Evolutionary conservation across 2,329 filamentous ascomycete species (phyloP), one percentile per base, ranked within the genome.

Genomic region (Rutstroemia sp.): DNA sequence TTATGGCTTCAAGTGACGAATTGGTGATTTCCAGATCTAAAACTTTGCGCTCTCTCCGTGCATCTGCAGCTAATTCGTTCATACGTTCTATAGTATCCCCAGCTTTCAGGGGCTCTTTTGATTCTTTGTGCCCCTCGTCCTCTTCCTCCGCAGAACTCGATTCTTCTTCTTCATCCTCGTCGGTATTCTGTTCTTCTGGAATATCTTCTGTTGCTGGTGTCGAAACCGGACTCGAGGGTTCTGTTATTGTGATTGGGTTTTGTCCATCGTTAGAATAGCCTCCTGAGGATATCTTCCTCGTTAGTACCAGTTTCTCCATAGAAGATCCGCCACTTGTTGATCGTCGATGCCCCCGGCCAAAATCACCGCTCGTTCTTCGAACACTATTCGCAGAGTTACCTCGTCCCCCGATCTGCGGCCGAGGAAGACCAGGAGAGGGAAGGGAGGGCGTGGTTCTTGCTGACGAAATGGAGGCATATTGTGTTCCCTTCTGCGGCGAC

Each of bases 21-120:
- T 99, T 99, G 55, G 88, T 96, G 61, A 99, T 99, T 70, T 99
- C 90, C 5, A 99, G 77, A 70, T 99, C 94, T 63, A 97, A 82
- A 1, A 99, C 92, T 74, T 97, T 99, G 59, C 94, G 83, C 71
- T 97, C 94, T 38, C 90, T 82, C 30, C 94, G 83, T 14, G 94
- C 94, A 69, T 90, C 94, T n/a, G 87, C 82, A 10, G 94, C 90
- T 6, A 90, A 77, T 59, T 95, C 91, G 60, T 83, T 88, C 59
- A 87, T 75, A 7, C 83, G 78, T 55, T 86, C 83, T 16, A 80
- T 72, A 12, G 77, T 75, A 64, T 72, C 74, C 30, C 69, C 75
- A 49, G 76, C 77, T 70, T 80, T 88, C 18, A 78, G 78, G 4
- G 85, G 81, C 37, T 48, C 51, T 52, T 21, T 30, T 62, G 83